phyloP scores from a whole-genome alignment of 306 rosid genomes.

The Cucumis hystrix region DNA sequence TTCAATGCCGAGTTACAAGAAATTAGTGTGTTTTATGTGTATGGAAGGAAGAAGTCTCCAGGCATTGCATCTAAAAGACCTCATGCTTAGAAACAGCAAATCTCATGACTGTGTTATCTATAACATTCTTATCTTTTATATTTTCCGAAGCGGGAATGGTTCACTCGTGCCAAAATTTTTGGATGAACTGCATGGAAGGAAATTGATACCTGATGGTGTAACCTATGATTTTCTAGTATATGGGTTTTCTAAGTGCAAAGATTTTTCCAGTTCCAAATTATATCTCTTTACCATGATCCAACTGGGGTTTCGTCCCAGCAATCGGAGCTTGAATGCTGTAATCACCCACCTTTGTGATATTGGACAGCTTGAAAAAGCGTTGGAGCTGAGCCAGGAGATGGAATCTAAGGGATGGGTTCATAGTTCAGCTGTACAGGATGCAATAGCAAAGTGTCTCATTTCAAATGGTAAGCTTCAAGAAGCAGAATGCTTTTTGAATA shows the following conservation, averaged over 20 bases:
- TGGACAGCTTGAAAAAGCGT: slow-evolving; percentile 45
- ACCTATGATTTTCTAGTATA: slow-evolving; percentile 58
- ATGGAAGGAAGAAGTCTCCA: slow-evolving; percentile 26
- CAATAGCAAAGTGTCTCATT: slow-evolving; percentile 46
- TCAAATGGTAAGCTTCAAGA: slow-evolving; percentile 42
- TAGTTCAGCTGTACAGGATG: slow-evolving; percentile 47
- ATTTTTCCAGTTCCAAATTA: slow-evolving; percentile 31
- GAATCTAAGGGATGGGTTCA: slow-evolving; percentile 55
- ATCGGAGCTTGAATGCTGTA: slow-evolving; percentile 49
- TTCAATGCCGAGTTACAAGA: slow-evolving; percentile 39
- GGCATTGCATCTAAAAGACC: slow-evolving; percentile 42
- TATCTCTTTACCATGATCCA: slow-evolving; percentile 54
- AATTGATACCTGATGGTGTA: slow-evolving; percentile 38
- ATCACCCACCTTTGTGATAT: slow-evolving; percentile 39
- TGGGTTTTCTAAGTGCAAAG: slow-evolving; percentile 50
- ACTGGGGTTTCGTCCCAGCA: slow-evolving; percentile 44
- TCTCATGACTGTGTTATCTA: slow-evolving; percentile 26
- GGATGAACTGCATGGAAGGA: slow-evolving; percentile 42
- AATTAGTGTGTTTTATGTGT: slow-evolving; percentile 38
- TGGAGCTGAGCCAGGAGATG: slow-evolving; percentile 56
- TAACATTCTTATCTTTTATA: slow-evolving; percentile 63
- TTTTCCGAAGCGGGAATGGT: slow-evolving; percentile 36
- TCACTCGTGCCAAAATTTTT: slow-evolving; percentile 27
- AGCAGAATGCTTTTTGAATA: slow-evolving; percentile 52
- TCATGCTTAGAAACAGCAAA: slow-evolving; percentile 42